Conservation (phyloP, 768 basidiomycete species). For the Hericium erinaceus region DNA sequence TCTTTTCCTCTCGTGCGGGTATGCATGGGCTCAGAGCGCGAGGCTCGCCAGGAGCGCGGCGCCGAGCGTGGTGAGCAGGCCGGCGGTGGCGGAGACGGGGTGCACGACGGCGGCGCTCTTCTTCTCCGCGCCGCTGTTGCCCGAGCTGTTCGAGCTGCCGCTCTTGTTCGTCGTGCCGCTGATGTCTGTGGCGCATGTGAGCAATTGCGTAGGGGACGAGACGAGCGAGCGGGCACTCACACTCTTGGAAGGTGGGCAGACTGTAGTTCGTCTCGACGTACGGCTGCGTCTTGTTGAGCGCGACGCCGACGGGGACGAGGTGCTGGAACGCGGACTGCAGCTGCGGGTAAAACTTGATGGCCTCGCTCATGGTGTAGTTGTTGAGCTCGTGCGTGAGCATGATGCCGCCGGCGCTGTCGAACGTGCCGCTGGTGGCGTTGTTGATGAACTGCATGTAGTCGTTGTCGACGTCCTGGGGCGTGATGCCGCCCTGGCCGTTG, state of each 20-base stretch:
- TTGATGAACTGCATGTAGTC: slow-evolving; percentile 3
- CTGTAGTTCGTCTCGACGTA: slow-evolving; percentile 40
- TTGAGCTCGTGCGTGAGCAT: slow-evolving; percentile 52
- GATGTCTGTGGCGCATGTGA: neutral
- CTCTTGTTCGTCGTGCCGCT: neutral
- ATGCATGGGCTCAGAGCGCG: neutral
- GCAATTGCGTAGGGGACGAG: neutral
- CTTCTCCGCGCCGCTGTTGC: neutral
- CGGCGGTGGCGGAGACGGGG: neutral
- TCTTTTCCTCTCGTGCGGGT: too few relatives aligned
- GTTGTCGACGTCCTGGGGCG: slow-evolving; percentile 2
- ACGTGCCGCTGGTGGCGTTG: slow-evolving; percentile 5
- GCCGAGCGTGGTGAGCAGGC: neutral
- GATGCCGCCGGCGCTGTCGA: slow-evolving; percentile 30
- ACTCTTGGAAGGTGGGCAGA: slow-evolving; percentile 36
- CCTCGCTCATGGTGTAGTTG: slow-evolving; percentile 53
- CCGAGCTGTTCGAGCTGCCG: neutral
- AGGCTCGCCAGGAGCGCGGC: neutral
- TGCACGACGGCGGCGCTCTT: neutral
- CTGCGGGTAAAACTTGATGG: slow-evolving; percentile 39
- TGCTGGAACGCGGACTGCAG: slow-evolving; percentile 36
- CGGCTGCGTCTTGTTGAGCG: slow-evolving; percentile 40
- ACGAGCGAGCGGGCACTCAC: slow-evolving; percentile 22
- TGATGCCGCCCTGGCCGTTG: slow-evolving; percentile 1
- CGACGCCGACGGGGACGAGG: slow-evolving; percentile 45